Evolutionary conservation across 1,284 basidiomycete species (phyloP).

Genomic region (Ustilago tritici): DNA sequence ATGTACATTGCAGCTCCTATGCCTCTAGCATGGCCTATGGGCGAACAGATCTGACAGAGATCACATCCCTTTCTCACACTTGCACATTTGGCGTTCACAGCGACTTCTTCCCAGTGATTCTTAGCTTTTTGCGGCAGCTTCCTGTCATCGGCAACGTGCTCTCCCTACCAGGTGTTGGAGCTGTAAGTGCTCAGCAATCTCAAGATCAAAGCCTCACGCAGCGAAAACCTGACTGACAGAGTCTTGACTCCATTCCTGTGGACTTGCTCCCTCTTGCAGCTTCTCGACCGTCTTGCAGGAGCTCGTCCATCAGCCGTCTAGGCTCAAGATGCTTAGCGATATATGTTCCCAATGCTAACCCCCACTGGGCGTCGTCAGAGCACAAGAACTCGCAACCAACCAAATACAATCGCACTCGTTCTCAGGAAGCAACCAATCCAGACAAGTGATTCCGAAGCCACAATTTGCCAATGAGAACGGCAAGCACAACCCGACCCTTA

Average conservation of each 20-base stretch:
- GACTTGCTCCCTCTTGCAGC: slow-evolving; percentile 39
- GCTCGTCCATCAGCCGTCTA: slow-evolving; percentile 71
- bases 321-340: background rate
- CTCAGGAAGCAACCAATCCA: slow-evolving; percentile 6
- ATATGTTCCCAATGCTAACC: too few species aligned
- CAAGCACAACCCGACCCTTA: background rate
- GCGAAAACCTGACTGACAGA: background rate
- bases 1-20: slow-evolving; percentile 65
- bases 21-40: background rate
- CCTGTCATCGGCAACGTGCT: slow-evolving; percentile 90
- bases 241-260: background rate
- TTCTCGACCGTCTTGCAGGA: slow-evolving; percentile 71
- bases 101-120: slow-evolving; percentile 98
- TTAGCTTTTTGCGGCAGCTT: slow-evolving; percentile 93
- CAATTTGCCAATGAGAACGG: background rate
- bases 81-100: slow-evolving; percentile 72
- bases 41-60: slow-evolving; percentile 10
- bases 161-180: slow-evolving; percentile 77
- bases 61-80: background rate
- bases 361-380: too few species aligned
- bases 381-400: too few species aligned
- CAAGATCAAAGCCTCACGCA: background rate
- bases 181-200: slow-evolving; percentile 60
- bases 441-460: background rate
- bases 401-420: slow-evolving; percentile 2